These are phyloP conservation scores for Phytophthora kernoviae DNA, from an alignment of 352 stramenopile genomes.

Conservation along the genomic window DNA sequence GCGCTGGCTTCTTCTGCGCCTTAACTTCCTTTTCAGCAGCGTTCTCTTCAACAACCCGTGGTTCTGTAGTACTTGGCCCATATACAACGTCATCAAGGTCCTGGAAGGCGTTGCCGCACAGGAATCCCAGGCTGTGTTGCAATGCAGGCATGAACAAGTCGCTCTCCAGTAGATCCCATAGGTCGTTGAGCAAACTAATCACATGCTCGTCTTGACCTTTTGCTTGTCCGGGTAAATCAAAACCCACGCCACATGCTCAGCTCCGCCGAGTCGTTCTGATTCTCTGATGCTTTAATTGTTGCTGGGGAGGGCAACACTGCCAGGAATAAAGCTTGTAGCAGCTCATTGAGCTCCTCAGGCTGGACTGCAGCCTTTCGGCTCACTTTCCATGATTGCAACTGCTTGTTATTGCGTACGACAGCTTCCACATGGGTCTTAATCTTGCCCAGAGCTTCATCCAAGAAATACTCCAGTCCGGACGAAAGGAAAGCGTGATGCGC, in stretches of 20 bases:
- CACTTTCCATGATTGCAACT: conserved; percentile 76
- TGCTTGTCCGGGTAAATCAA: conserved; percentile 81
- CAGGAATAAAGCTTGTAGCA: conserved; percentile 74
- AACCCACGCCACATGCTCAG: conserved; percentile 64
- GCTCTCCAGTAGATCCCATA: conserved; percentile 84
- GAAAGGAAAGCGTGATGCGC: conserved; percentile 73
- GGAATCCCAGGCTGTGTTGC: conserved; percentile 71
- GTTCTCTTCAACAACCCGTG: conserved; percentile 31
- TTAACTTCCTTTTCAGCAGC: conserved; percentile 8
- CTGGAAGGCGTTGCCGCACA: conserved; percentile 85
- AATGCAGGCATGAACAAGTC: conserved; percentile 74
- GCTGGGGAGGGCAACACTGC: conserved; percentile 48
- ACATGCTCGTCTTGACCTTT: conserved; percentile 71
- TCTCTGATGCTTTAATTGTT: conserved; percentile 27
- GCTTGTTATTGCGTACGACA: conserved; percentile 48
- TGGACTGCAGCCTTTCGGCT: conserved; percentile 68
- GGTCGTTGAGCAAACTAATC: conserved; percentile 80
- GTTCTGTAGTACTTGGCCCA: conserved; percentile 28
- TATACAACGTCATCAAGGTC: conserved; percentile 82
- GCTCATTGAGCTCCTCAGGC: conserved; percentile 73
- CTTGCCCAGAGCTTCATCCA: conserved; percentile 61
- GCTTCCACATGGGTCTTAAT: conserved; percentile 71
- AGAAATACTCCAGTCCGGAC: conserved; percentile 82
- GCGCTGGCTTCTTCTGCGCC: conserved; percentile 46
- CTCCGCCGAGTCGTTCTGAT: conserved; percentile 32